A percentile compares a stretch with the other conserved stretches of the same genome.
phyloP scores from a whole-genome alignment of 2,329 filamentous ascomycete genomes.

The Cryphonectria naterciae region DNA sequence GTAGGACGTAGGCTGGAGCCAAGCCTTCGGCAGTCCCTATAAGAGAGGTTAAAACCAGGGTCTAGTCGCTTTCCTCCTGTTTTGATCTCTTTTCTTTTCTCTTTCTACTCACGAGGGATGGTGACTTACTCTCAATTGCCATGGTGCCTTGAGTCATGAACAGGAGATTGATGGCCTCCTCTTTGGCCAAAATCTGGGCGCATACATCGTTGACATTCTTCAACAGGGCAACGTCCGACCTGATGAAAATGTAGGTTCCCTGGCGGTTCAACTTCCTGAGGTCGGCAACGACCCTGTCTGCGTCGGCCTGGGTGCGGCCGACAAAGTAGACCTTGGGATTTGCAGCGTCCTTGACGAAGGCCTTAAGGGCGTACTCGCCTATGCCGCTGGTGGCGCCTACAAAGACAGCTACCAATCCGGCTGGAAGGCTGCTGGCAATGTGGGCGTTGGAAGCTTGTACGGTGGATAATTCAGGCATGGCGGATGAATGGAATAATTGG shows the following conservation, averaged over 20 bases:
- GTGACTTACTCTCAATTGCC: slow-evolving; percentile 32
- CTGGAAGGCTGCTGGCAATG: slow-evolving; percentile 34
- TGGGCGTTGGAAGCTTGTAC: slow-evolving; percentile 5
- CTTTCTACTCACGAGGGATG: neutral
- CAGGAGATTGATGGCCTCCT: slow-evolving; percentile 50
- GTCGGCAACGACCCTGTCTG: slow-evolving; percentile 45
- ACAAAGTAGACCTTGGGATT: slow-evolving; percentile 56
- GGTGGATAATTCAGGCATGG: slow-evolving; percentile 5
- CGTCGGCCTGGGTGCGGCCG: slow-evolving; percentile 47
- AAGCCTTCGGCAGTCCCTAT: slow-evolving; percentile 41
- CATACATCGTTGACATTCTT: slow-evolving; percentile 55
- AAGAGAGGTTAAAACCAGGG: neutral
- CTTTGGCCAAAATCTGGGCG: slow-evolving; percentile 47
- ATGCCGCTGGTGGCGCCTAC: slow-evolving; percentile 61
- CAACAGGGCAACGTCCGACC: slow-evolving; percentile 54
- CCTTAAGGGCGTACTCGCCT: slow-evolving; percentile 47
- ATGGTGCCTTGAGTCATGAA: slow-evolving; percentile 48
- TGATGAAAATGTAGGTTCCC: slow-evolving; percentile 52
- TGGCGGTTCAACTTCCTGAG: slow-evolving; percentile 44
- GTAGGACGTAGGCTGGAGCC: slow-evolving; percentile 52
- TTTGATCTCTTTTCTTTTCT: slow-evolving; percentile 33
- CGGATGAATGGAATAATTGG: neutral
- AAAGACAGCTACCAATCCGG: slow-evolving; percentile 51
- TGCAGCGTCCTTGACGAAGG: slow-evolving; percentile 46
- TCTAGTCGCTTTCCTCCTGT: slow-evolving; percentile 45